A percentile compares a stretch with the other conserved stretches of the same genome.
Conservation (phyloP, 2,329 filamentous ascomycete genomes). For the Alternaria incomplexa region DNA sequence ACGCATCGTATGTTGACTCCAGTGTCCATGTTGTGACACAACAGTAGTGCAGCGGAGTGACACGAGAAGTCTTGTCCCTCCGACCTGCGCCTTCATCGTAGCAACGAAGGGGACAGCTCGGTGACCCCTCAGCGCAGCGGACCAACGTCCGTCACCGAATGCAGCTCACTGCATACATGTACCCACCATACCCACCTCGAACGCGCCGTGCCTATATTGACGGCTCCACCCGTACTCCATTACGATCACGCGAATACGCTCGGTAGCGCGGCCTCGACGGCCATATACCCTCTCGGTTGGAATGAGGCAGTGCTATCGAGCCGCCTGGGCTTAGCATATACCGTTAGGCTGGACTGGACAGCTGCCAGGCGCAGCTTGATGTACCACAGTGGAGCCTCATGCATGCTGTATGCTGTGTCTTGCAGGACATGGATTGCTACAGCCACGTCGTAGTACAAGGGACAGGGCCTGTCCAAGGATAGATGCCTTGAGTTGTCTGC, state of each 20-base stretch:
- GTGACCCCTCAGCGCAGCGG: constrained; percentile 2
- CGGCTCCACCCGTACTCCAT: constrained; percentile 6
- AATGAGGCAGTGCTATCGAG: not conserved
- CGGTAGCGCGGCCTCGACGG: not conserved
- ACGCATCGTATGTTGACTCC: not conserved
- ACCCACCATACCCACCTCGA: constrained; percentile 6
- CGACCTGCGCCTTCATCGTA: constrained; percentile 2
- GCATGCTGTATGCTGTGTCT: not conserved
- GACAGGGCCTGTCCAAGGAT: not conserved
- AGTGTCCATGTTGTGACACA: not conserved
- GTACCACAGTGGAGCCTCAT: not conserved
- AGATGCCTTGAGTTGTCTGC: not conserved
- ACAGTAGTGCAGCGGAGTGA: not conserved
- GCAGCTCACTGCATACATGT: constrained; percentile 4
- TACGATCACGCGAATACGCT: not conserved
- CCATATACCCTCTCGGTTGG: not conserved
- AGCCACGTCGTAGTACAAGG: not conserved
- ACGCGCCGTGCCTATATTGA: constrained; percentile 1
- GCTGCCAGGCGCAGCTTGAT: not conserved
- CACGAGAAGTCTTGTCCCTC: not conserved
- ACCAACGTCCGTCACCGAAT: constrained; percentile 6
- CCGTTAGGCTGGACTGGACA: not conserved
- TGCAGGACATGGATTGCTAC: not conserved
- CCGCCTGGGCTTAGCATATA: not conserved
- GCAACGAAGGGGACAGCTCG: constrained; percentile 1